These are phyloP conservation scores for Phylloporus sp. DNA, from an alignment of 768 basidiomycete genomes.

Conservation along the genomic window DNA sequence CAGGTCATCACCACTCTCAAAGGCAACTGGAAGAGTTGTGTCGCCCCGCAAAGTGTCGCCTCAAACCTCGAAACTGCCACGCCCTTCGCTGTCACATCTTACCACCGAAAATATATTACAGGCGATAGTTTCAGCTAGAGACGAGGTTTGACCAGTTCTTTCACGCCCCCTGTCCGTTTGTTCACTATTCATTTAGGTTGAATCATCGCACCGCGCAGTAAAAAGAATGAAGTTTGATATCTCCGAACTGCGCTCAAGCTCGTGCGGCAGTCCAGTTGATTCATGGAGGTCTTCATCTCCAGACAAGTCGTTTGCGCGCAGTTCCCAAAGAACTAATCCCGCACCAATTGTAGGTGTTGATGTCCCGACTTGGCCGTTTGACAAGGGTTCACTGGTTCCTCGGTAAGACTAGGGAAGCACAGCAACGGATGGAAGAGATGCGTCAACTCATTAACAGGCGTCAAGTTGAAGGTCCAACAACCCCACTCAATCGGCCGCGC, in stretches of 20 bases:
- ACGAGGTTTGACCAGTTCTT: constrained; percentile 47
- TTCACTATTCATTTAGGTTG: constrained; percentile 45
- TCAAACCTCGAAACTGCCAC: constrained; percentile 38
- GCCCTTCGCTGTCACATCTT: constrained; percentile 21
- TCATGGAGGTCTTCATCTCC: constrained; percentile 53
- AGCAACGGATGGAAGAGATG: constrained; percentile 81
- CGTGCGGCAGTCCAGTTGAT: constrained; percentile 23
- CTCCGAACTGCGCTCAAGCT: constrained; percentile 34
- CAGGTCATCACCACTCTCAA: constrained; percentile 52
- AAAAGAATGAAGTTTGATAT: constrained; percentile 74
- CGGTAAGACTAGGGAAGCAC: constrained; percentile 69
- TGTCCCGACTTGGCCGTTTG: constrained; percentile 1
- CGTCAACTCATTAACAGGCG: constrained; percentile 62
- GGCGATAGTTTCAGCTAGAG: constrained; percentile 50
- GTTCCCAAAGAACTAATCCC: constrained; percentile 39
- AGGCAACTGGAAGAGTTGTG: constrained; percentile 37
- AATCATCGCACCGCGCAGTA: constrained; percentile 61
- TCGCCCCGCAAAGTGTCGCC: constrained; percentile 55
- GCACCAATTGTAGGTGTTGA: constrained; percentile 38
- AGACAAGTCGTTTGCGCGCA: constrained; percentile 44
- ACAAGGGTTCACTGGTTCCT: constrained; percentile 4
- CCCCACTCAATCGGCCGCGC: constrained; percentile 45
- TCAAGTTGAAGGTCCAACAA: constrained; percentile 40
- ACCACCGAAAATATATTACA: constrained; percentile 41
- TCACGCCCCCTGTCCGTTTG: not conserved